Percentiles rank a stretch among this genome's conserved stretches.
Conservation (phyloP, 768 basidiomycete genomes). For the Epithele typhae region DNA sequence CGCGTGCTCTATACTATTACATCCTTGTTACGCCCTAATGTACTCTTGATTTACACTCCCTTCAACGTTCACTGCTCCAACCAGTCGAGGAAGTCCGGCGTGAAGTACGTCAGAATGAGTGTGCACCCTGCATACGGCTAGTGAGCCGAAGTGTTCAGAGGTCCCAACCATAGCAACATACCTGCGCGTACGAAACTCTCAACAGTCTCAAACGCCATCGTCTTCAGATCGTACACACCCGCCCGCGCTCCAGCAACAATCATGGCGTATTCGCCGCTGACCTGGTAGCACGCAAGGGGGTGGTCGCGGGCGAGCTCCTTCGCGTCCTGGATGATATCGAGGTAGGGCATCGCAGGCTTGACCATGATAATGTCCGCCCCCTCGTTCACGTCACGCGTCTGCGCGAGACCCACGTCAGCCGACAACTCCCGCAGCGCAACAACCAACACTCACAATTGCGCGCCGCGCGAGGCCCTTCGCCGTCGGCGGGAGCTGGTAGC, state of each 20-base stretch:
- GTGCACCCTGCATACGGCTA: conserved; percentile 65
- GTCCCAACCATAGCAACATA: conserved; percentile 29
- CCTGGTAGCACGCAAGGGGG: conserved; percentile 96
- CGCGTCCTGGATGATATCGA: conserved; percentile 92
- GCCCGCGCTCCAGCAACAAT: conserved; percentile 88
- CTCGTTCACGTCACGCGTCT: conserved; percentile 86
- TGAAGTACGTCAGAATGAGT: conserved; percentile 91
- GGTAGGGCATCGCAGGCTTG: conserved; percentile 93
- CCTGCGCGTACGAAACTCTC: conserved; percentile 93
- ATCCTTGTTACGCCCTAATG: background rate
- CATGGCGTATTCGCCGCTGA: conserved; percentile 98
- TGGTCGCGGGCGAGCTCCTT: conserved; percentile 76
- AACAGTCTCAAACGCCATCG: conserved; percentile 92
- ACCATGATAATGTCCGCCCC: conserved; percentile 99
- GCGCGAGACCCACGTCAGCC: conserved; percentile 2
- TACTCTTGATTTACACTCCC: background rate
- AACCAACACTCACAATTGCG: conserved; percentile 69
- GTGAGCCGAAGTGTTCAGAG: conserved; percentile 3
- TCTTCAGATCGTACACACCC: conserved; percentile 87
- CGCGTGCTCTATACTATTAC: conserved; percentile 1
- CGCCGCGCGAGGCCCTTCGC: conserved; percentile 88
- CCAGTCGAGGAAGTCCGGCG: conserved; percentile 94
- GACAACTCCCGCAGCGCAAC: background rate
- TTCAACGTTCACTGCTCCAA: conserved; percentile 32
- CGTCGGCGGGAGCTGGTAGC: conserved; percentile 92